Evolutionary conservation across 176 grass and related monocot genomes (phyloP), one percentile per base, ranked within the genome.

Genomic region (Oryza longistaminata): DNA sequence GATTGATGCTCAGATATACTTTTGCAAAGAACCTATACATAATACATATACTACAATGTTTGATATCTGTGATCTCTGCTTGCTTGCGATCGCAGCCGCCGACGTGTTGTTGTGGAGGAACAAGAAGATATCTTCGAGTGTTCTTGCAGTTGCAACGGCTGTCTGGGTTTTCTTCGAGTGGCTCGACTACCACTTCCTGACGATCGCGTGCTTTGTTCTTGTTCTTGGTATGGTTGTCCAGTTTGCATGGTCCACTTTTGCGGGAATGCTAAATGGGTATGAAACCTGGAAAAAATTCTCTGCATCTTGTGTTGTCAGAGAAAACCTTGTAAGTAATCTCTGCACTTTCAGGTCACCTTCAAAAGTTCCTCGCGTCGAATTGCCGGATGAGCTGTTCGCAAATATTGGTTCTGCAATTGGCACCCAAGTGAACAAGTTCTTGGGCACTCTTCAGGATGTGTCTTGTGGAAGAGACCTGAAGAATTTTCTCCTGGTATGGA

Each of bases 51-150:
- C 39, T 40, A 0, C 40, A 9, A 43, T 43, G 8, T 10, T 43
- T 43, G 58, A 73, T 34, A 35, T 22, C 44, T 87, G 26, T 70
- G 35, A 6, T 11, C 40, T 21, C 12, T 35, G 16, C 0, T 60
- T 73, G 9, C 73, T 12, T 87, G 26, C 48, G 12, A 33, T n/a
- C 3, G 24, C 64, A 95, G 96, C 96, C 13, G 96, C 96, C 17
- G 96, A 98, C 78, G 89, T 98, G 44, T 71, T 95, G 19, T 68
- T 98, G 45, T 98, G 96, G 96, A 84, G 96, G 87, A 95, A 98
- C 89, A 98, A 89, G 81, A 95, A 98, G 83, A 95, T 95, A n/a
- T 98, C 96, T 3, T 93, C 91, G 0, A 92, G 93, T 29, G 87
- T 93, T 7, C 90, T 98, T 71, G 87, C 81, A n/a, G 42, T 82